Evolutionary conservation across 495 filamentous ascomycete genomes (phyloP).

Genomic region (Tetracladium marchalianum): DNA sequence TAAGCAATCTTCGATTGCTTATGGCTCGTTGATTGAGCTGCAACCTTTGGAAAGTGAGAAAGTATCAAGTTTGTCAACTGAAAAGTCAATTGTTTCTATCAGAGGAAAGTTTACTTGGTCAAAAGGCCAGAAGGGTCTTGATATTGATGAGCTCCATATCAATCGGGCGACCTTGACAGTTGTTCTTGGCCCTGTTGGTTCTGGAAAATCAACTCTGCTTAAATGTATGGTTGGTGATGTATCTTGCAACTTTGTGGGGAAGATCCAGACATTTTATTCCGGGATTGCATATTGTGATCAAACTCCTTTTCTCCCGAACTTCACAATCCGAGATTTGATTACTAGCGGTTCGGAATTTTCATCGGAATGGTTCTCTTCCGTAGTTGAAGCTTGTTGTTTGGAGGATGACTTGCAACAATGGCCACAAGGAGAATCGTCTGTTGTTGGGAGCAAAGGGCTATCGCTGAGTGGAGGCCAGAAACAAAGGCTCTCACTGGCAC

Average conservation of each 20-base stretch:
- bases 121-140: neutral
- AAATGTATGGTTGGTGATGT: constrained; percentile 34
- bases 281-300: constrained; percentile 21
- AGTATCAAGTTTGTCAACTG: too few relatives aligned
- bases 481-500: constrained; percentile 36
- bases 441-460: constrained; percentile 48
- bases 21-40: too few relatives aligned
- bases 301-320: constrained; percentile 29
- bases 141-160: neutral
- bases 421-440: constrained; percentile 38
- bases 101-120: neutral
- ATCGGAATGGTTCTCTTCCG: constrained; percentile 4
- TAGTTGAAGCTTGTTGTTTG: constrained; percentile 21
- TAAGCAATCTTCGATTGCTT: too few relatives aligned
- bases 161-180: constrained; percentile 21
- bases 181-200: constrained; percentile 45
- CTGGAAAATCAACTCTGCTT: constrained; percentile 43
- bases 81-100: neutral
- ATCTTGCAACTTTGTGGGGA: constrained; percentile 17
- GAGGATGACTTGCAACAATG: constrained; percentile 28
- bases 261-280: neutral
- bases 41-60: too few relatives aligned
- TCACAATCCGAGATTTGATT: constrained; percentile 27
- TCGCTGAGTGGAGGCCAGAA: constrained; percentile 46
- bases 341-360: constrained; percentile 7